Evolutionary conservation across 1,139 yeast genomes (phyloP), one percentile per base, ranked within the genome.

Genomic region (Hemisphaericaspora xylanilytica): DNA sequence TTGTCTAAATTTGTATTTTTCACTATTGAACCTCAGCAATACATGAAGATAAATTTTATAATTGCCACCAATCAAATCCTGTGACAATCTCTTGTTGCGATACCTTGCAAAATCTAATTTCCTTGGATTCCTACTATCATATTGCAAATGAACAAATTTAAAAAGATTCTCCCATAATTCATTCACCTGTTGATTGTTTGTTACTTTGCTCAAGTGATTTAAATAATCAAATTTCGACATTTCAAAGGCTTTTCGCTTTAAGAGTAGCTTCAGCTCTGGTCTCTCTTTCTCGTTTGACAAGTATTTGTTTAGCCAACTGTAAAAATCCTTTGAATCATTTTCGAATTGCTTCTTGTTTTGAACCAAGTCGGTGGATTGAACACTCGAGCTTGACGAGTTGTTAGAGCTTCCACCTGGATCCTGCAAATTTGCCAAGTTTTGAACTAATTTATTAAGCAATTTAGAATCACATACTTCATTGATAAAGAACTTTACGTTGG

Each of bases 241-340:
- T 50, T 85, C 94, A 61, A 86, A 87, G 1, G 66, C 60, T 45
- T 78, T 80, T 37, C 82, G 65, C 53, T 80, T 82, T 14, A 61
- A 62, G 15, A 83, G 63, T 32, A 83, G 71, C 57, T 84, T 84
- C 55, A 77, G 75, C 44, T 81, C 87, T 0, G 76, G 73, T 42
- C 81, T 70, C 28, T 73, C 75, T 46, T 80, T 81, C 42, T 83
- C 87, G 47, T 81, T 80, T 7, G 87, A 70, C 33, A 85, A 61
- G 47, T 82, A 80, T 45, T 84, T 76, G 37, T 84, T 77, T 31
- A 84, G 62, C 89, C 92, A 85, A 28, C 77, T 75, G 54, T 87
- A 86, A 56, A 78, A 87, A 39, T 82, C 88, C 44, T 81, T 77
- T 1, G 89, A 79, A 44, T 80, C 84, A 37, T 77, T 84, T 51